Evolutionary conservation across 495 filamentous ascomycete genomes (phyloP).

Genomic region (Astrothelium macrocarpum): DNA sequence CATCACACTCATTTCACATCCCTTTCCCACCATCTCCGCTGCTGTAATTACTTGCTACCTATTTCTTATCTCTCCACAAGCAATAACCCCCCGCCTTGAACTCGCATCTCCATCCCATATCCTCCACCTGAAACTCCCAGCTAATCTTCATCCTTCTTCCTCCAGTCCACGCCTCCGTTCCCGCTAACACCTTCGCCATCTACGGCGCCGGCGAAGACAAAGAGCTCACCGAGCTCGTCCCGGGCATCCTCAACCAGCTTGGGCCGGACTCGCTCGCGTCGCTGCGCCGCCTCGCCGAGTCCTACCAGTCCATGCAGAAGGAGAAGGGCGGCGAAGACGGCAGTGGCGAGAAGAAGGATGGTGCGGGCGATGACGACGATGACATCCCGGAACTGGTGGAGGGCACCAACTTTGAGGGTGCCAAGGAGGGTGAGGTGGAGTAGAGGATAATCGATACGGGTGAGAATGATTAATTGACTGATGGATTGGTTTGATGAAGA

Average conservation of each 20-base stretch:
- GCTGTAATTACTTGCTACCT: not conserved
- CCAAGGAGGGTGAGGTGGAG: conserved; percentile 54
- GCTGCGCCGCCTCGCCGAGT: conserved; percentile 95
- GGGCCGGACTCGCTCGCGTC: conserved; percentile 96
- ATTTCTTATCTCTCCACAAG: too few species aligned
- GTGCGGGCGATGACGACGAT: conserved; percentile 65
- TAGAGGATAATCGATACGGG: conserved; percentile 33
- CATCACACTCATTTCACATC: conserved; percentile 19
- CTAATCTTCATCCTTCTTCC: not conserved
- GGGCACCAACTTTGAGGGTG: conserved; percentile 94
- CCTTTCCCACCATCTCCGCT: not conserved
- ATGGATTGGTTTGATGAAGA: not conserved
- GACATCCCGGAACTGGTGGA: conserved; percentile 94
- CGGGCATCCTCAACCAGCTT: conserved; percentile 98
- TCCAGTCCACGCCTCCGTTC: conserved; percentile 88
- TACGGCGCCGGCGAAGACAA: conserved; percentile 99
- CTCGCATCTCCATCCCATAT: not conserved
- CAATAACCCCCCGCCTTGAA: not conserved
- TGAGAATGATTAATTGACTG: not conserved
- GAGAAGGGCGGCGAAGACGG: conserved; percentile 58
- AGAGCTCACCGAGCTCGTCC: conserved; percentile 98
- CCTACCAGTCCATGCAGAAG: conserved; percentile 99
- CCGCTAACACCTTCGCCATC: conserved; percentile 97
- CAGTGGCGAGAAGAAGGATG: conserved; percentile 60
- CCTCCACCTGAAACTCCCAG: not conserved